phyloP scores from a whole-genome alignment of 352 stramenopile species.

The Thalassiosira mediterranea region DNA sequence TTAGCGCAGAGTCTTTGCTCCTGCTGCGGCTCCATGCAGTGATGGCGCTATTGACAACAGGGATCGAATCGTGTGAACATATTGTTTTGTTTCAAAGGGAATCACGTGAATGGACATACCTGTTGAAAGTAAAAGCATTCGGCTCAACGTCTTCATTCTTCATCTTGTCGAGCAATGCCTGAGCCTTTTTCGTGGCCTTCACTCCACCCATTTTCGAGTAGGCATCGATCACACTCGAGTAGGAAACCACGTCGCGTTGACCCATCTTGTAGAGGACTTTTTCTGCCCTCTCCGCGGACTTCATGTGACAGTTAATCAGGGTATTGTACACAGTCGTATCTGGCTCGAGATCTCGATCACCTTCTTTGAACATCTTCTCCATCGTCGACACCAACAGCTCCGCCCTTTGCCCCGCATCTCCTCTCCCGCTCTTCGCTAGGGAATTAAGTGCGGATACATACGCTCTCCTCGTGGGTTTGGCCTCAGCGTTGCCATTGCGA shows the following conservation, averaged over 20 bases:
- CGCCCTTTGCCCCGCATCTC: constrained; percentile 43
- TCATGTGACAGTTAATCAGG: constrained; percentile 63
- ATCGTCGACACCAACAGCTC: constrained; percentile 62
- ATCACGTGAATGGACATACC: no score
- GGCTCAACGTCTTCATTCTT: constrained; percentile 33
- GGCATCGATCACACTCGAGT: constrained; percentile 54
- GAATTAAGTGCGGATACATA: constrained; percentile 65
- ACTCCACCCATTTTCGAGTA: constrained; percentile 50
- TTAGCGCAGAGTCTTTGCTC: constrained; percentile 41
- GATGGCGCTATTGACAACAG: constrained; percentile 36
- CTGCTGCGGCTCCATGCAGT: constrained; percentile 39
- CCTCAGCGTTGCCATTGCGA: constrained; percentile 30
- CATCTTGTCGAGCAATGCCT: constrained; percentile 60
- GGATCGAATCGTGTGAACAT: no score
- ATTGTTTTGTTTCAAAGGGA: no score
- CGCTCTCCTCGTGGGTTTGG: constrained; percentile 48
- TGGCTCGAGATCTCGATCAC: constrained; percentile 33
- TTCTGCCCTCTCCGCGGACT: constrained; percentile 33
- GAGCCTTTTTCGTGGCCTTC: constrained; percentile 46
- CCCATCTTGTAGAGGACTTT: constrained; percentile 51
- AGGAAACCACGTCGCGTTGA: constrained; percentile 44
- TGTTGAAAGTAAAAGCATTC: constrained; percentile 45
- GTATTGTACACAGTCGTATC: constrained; percentile 66
- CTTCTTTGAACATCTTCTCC: constrained; percentile 51
- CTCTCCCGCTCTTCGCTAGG: constrained; percentile 40